Evolutionary conservation across 768 basidiomycete genomes (phyloP), one percentile per base, ranked within the genome.

Genomic region (Mycena pura): DNA sequence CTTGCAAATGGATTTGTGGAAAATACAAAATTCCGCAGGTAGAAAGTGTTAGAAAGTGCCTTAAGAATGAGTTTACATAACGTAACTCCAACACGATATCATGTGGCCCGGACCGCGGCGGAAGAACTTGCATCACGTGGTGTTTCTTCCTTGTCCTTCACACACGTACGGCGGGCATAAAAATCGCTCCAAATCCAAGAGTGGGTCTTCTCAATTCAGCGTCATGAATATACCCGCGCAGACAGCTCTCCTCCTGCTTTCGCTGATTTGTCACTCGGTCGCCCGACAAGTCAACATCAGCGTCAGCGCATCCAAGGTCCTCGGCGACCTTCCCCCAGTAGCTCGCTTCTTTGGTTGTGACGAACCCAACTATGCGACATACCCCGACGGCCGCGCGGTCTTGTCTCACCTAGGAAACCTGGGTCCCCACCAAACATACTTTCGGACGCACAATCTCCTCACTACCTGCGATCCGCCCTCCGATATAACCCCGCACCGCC

Each of bases 281-380:
- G 62, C 62, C 44, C 48, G 57, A 59, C 57, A 52, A 52, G 62
- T 63, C 43, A 44, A 63, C 49, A 63, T 63, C 55, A 63, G 43
- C 32, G 56, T 63, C 44, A 57, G 49, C 46, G 62, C 62, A 44
- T 59, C 62, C 48, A 57, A 40, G 27, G 41, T 54, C 50, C 56
- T 63, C 41, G 62, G 56, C 34, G 49, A 63, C 39, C 62, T 63
- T 40, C 62, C 62, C 14, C 62, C 62, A 19, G 38, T 63, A 28
- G 62, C 62, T 38, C 62, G 62, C 43, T 63, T 63, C n/a, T 63
- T 63, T 31, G 62, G 62, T 15, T 45, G 43, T 45, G 62, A 63
- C 55, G 62, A 63, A 39, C 62, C 62, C 27, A 63, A 63, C 56
- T 63, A 63, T 45, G 62, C 62, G 57, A 63, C 62, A 11, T 63